These are phyloP conservation scores for Chlorella vulgaris DNA, from an alignment of 139 green algal genomes.

Conservation along the genomic window DNA sequence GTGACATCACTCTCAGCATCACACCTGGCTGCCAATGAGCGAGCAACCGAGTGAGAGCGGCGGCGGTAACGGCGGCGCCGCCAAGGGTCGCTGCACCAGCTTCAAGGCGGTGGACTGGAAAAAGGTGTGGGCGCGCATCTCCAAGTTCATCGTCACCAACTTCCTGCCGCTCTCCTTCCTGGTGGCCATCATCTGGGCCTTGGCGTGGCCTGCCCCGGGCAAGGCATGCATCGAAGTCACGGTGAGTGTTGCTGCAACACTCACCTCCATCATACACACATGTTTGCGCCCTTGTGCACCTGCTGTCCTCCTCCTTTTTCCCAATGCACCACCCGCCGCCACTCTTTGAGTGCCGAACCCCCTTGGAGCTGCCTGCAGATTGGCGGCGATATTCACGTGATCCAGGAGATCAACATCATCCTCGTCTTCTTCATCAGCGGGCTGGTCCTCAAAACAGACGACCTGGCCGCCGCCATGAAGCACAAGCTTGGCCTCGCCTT, in stretches of 20 bases:
- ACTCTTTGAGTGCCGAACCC: not conserved
- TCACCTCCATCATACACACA: not conserved
- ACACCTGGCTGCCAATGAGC: too few relatives aligned
- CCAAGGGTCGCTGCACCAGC: too few relatives aligned
- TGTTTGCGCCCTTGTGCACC: not conserved
- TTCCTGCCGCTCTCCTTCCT: slow-evolving; percentile 36
- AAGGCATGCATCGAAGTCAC: slow-evolving; percentile 24
- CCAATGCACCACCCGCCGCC: too few relatives aligned
- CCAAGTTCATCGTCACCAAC: slow-evolving; percentile 16
- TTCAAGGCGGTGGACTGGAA: not conserved
- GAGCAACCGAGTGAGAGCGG: too few relatives aligned
- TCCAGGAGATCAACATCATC: slow-evolving; percentile 39
- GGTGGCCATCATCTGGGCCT: slow-evolving; percentile 10
- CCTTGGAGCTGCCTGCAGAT: not conserved
- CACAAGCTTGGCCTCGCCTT: slow-evolving; percentile 58
- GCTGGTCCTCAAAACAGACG: slow-evolving; percentile 68
- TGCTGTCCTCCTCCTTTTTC: too few relatives aligned
- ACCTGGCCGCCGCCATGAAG: slow-evolving; percentile 60
- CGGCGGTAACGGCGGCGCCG: too few relatives aligned
- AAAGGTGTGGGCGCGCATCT: not conserved
- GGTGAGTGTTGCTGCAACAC: not conserved
- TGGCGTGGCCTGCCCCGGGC: not conserved
- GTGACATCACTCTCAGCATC: too few relatives aligned
- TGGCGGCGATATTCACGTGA: slow-evolving; percentile 1
- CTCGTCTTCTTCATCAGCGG: slow-evolving; percentile 78